These are phyloP conservation scores for Vanrija sp. DNA, from an alignment of 1,284 basidiomycete species.

Conservation along the genomic window DNA sequence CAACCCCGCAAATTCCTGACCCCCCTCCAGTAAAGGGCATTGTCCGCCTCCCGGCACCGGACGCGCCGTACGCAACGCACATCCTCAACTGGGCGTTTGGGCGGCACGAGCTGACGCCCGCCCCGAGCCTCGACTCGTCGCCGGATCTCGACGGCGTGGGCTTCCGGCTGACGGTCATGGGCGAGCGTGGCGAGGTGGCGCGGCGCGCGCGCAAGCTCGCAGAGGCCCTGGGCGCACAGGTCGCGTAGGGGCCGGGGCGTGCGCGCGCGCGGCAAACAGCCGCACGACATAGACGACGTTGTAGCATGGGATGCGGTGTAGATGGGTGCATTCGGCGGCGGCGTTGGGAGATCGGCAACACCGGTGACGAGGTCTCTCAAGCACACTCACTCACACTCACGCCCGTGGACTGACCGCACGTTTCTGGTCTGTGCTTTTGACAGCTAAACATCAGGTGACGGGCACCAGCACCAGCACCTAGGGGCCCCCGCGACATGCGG, in stretches of 20 bases:
- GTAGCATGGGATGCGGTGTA: too few species aligned
- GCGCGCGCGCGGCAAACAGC: background rate
- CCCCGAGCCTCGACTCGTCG: conserved; percentile 45
- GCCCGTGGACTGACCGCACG: too few species aligned
- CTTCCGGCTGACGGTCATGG: conserved; percentile 76
- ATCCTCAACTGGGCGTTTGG: conserved; percentile 92
- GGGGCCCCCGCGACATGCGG: too few species aligned
- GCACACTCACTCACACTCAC: too few species aligned
- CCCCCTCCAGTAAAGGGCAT: conserved; percentile 62
- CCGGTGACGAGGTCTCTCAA: background rate
- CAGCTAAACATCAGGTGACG: too few species aligned
- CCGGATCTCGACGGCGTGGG: conserved; percentile 44
- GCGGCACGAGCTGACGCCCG: conserved; percentile 63
- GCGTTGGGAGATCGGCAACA: background rate
- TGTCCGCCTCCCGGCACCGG: conserved; percentile 53
- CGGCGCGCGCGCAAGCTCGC: conserved; percentile 60
- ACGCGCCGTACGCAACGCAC: conserved; percentile 46
- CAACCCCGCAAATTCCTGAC: background rate
- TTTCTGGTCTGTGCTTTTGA: too few species aligned
- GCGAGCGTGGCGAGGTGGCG: conserved; percentile 73
- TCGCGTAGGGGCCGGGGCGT: conserved; percentile 8
- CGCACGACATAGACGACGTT: too few species aligned
- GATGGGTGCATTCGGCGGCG: background rate
- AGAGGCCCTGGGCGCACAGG: conserved; percentile 52
- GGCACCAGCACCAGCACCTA: too few species aligned